Evolutionary conservation across 2,329 filamentous ascomycete genomes (phyloP), one percentile per base, ranked within the genome.

Genomic region (Bertia moriformis): DNA sequence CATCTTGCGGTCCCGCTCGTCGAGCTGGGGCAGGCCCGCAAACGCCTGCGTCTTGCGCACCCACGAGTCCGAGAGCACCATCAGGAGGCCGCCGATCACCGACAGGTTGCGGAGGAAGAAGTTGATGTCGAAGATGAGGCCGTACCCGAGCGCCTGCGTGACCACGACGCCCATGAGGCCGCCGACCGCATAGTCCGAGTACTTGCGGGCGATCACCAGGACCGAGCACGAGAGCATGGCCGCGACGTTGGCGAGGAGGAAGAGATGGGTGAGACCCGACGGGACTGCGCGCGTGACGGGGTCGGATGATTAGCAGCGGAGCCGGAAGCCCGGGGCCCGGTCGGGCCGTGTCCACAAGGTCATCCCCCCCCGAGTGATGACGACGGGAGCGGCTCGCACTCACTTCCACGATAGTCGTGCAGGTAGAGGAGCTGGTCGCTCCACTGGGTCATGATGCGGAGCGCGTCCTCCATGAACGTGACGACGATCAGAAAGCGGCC

Each of bases 1-100:
- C 89, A 96, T 96, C 75, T 96, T 98, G 65, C 88, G 84, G 61
- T 98, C 91, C 77, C 96, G 96, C 71, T 98, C 91, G 57, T 96
- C 91, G 40, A 98, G 74, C 60, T 84, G 77, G 38, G 91, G 91
- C 39, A 98, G 73, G 37, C 91, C 91, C 37, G 91, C 91, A 45
- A 94, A 94, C 2, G 88, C 89, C 66, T 95, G 93, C 59, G 79
- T 84, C 77, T 96, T 96, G 64, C 88, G 83, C 46, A 95, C 87
- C 87, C 89, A 96, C 42, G 85, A 93, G 65, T 98, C 91, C 29
- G 88, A 95, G 38, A 98, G 72, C 15, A 98, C 91, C 91, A 98
- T 96, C 51, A 98, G 73, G 35, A 98, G 74, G 43, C 91, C 91
- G 50, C 91, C 91, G 68, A 96, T 89, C 52, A 98, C 91, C 47